These are phyloP conservation scores for Skeletonema tropicum DNA, from an alignment of 108 stramenopile species.

Conservation along the genomic window DNA sequence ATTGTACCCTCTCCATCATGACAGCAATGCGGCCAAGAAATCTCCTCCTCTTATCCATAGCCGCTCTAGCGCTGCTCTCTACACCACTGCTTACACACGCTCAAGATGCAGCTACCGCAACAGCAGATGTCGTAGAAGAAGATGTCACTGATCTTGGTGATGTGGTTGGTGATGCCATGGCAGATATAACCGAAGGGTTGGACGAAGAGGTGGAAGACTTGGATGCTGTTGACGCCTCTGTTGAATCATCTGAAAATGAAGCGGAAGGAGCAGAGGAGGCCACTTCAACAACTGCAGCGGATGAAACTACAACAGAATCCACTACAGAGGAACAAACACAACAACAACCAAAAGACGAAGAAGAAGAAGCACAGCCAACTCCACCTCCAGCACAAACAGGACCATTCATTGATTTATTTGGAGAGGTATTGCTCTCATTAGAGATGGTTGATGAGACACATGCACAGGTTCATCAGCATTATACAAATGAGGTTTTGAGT, in stretches of 20 bases:
- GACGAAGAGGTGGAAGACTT: conserved; percentile 5
- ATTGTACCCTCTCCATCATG: neutral
- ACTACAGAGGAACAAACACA: neutral
- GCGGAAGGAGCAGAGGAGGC: neutral
- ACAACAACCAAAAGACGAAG: conserved; percentile 11
- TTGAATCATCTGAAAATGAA: neutral
- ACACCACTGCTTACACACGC: neutral
- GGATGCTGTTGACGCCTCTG: neutral
- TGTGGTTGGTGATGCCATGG: conserved; percentile 15
- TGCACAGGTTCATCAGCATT: conserved; percentile 71
- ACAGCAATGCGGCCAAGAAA: neutral
- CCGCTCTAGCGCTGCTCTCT: neutral
- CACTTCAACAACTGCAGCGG: neutral
- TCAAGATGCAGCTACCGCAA: conserved; percentile 3
- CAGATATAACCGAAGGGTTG: conserved; percentile 8
- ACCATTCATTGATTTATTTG: conserved; percentile 86
- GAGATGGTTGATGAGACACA: conserved; percentile 74
- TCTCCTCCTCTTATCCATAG: neutral
- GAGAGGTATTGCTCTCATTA: conserved; percentile 68
- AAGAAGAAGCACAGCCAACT: conserved; percentile 10
- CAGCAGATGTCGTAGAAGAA: conserved; percentile 18
- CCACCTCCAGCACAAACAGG: conserved; percentile 71
- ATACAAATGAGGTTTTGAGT: conserved; percentile 73
- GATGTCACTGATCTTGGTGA: conserved; percentile 35
- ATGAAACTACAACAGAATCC: conserved; percentile 1